Evolutionary conservation across 257 asterid species (phyloP).

Genomic region (Thymus quinquecostatus): DNA sequence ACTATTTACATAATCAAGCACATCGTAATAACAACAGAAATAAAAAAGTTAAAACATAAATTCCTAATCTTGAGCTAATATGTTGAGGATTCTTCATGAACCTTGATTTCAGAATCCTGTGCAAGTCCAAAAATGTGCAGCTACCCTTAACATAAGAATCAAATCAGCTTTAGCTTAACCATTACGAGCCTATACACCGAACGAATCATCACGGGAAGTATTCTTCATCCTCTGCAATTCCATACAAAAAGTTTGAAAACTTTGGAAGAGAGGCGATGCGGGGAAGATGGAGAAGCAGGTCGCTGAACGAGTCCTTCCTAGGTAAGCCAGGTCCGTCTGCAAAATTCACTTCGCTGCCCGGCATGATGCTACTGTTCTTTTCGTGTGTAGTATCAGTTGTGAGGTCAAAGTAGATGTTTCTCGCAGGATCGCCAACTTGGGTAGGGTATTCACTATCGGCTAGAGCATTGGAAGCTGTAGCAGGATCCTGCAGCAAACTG

Average conservation of each 20-base stretch:
- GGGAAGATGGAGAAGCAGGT: slow-evolving; percentile 72
- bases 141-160: background rate
- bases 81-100: slow-evolving; percentile 50
- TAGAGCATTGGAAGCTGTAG: slow-evolving; percentile 37
- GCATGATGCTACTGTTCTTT: slow-evolving; percentile 21
- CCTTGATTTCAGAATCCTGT: slow-evolving; percentile 54
- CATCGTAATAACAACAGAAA: background rate
- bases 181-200: background rate
- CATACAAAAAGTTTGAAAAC: slow-evolving; percentile 47
- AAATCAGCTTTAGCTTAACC: background rate
- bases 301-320: slow-evolving; percentile 70
- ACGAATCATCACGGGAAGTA: slow-evolving; percentile 26
- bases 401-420: slow-evolving; percentile 33
- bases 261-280: slow-evolving; percentile 68
- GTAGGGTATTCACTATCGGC: slow-evolving; percentile 38
- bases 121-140: background rate
- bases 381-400: slow-evolving; percentile 29
- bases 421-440: slow-evolving; percentile 37
- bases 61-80: slow-evolving; percentile 29
- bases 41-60: background rate
- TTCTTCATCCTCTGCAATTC: slow-evolving; percentile 62
- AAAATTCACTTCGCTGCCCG: slow-evolving; percentile 34
- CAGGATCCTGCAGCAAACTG: slow-evolving; percentile 65
- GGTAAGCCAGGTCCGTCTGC: slow-evolving; percentile 35
- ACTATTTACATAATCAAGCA: slow-evolving; percentile 19